Conservation (phyloP, 2,329 filamentous ascomycete species). For the Drechslerella coelobrocha region DNA sequence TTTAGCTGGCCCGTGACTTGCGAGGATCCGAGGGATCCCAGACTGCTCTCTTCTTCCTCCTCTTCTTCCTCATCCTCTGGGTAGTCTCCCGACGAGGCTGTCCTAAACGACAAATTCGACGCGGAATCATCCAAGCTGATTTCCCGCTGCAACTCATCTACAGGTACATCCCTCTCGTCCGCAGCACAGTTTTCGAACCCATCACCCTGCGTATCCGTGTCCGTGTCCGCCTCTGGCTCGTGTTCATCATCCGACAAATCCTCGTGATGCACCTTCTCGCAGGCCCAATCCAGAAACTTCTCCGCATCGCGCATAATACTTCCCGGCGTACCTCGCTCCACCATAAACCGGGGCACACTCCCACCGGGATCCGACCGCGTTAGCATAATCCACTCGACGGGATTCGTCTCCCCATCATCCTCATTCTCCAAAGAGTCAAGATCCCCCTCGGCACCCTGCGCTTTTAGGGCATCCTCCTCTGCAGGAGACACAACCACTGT, state of each 20-base stretch:
- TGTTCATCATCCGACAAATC: conserved; percentile 52
- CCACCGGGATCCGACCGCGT: conserved; percentile 88
- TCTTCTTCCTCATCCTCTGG: conserved; percentile 58
- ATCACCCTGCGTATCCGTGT: conserved; percentile 21
- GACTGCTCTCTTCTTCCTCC: conserved; percentile 10
- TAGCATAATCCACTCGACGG: conserved; percentile 91
- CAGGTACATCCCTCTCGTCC: conserved; percentile 55
- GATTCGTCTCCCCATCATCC: conserved; percentile 63
- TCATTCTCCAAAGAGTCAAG: conserved; percentile 56
- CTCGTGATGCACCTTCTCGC: conserved; percentile 61
- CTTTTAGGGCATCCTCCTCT: conserved; percentile 51
- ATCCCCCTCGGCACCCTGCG: conserved; percentile 58
- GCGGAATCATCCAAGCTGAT: conserved; percentile 33
- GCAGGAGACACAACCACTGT: conserved; percentile 23
- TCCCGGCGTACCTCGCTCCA: conserved; percentile 84
- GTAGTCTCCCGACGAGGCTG: conserved; percentile 16
- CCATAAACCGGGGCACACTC: conserved; percentile 85
- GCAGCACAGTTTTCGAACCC: conserved; percentile 14
- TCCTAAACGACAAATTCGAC: conserved; percentile 46
- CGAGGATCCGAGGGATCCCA: conserved; percentile 27
- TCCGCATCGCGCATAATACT: conserved; percentile 79
- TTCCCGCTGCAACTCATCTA: conserved; percentile 36
- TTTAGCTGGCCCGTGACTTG: conserved; percentile 51
- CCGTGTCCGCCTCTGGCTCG: conserved; percentile 17
- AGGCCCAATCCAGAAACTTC: conserved; percentile 83